Percentiles rank a stretch among this genome's conserved stretches.
These are phyloP conservation scores for Mortierella sp. DNA, from an alignment of 371 early-diverging fungal species.

Conservation along the genomic window DNA sequence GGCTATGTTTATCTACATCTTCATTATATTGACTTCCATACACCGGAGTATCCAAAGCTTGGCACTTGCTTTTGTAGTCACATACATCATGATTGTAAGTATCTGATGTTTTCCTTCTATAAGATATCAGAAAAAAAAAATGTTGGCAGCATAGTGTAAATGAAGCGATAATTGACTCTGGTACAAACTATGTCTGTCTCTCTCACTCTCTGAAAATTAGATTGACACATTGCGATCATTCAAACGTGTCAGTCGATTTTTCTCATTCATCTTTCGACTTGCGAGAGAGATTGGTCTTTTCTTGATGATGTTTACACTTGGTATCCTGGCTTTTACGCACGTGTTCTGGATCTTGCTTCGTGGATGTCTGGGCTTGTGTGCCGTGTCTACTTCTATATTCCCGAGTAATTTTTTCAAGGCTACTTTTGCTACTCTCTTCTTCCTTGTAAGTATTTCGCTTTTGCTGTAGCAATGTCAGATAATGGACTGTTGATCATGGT, in stretches of 20 bases:
- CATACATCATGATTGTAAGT: neutral
- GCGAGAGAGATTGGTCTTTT: neutral
- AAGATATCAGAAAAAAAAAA: no score
- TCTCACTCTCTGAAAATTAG: no score
- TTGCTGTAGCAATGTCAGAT: neutral
- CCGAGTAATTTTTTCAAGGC: neutral
- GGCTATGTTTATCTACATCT: no score
- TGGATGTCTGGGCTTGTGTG: neutral
- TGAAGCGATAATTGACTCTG: no score
- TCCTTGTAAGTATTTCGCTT: constrained; percentile 7
- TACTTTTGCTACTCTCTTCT: constrained; percentile 12
- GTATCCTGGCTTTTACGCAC: neutral
- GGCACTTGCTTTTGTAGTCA: neutral
- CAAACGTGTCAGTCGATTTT: neutral
- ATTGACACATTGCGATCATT: neutral
- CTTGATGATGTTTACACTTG: neutral
- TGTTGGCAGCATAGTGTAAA: no score
- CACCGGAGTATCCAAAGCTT: no score
- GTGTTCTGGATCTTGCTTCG: neutral
- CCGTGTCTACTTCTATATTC: neutral
- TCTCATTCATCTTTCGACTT: constrained; percentile 7
- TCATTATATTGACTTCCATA: no score
- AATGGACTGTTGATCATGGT: no score
- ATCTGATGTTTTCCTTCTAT: no score
- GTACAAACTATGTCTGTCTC: no score